Percentiles rank a stretch among this genome's conserved stretches.
These are phyloP conservation scores for Ligustrum vulgare DNA, from an alignment of 257 asterid species.

Conservation along the genomic window DNA sequence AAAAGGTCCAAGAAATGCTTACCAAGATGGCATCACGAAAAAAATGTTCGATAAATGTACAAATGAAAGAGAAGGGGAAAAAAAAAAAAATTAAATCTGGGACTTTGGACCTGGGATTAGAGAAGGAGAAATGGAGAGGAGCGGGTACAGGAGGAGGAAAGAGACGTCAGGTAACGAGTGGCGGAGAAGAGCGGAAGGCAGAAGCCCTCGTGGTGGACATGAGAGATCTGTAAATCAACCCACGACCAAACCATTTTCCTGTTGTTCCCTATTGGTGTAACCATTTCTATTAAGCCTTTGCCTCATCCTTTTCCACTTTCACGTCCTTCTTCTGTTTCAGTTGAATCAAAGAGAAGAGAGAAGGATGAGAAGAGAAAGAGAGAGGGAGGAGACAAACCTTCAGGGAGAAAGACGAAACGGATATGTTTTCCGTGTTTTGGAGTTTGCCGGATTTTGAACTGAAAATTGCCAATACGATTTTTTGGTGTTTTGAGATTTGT, in stretches of 20 bases:
- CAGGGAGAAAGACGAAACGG: no score
- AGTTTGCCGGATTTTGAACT: no score
- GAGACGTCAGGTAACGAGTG: slow-evolving; percentile 39
- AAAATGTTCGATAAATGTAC: not conserved
- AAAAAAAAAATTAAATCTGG: not conserved
- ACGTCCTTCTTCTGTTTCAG: no score
- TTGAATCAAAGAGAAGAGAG: no score
- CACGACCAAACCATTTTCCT: slow-evolving; percentile 85
- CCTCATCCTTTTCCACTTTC: no score
- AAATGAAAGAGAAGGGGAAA: slow-evolving; percentile 1
- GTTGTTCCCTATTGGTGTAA: not conserved
- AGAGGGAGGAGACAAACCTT: no score
- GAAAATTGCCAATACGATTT: no score
- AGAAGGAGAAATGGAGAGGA: slow-evolving; percentile 69
- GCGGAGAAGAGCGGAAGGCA: slow-evolving; percentile 65
- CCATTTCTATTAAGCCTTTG: no score
- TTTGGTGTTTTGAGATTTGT: no score
- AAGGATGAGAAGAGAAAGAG: no score
- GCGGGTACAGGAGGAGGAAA: slow-evolving; percentile 59
- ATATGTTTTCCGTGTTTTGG: no score
- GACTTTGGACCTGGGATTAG: slow-evolving; percentile 66
- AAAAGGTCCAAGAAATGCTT: slow-evolving; percentile 17
- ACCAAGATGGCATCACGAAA: slow-evolving; percentile 9
- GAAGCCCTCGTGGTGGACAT: slow-evolving; percentile 65
- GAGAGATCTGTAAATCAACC: slow-evolving; percentile 74